Evolutionary conservation across 2,329 filamentous ascomycete genomes (phyloP).

Genomic region (Hymenoscyphus infarciens): DNA sequence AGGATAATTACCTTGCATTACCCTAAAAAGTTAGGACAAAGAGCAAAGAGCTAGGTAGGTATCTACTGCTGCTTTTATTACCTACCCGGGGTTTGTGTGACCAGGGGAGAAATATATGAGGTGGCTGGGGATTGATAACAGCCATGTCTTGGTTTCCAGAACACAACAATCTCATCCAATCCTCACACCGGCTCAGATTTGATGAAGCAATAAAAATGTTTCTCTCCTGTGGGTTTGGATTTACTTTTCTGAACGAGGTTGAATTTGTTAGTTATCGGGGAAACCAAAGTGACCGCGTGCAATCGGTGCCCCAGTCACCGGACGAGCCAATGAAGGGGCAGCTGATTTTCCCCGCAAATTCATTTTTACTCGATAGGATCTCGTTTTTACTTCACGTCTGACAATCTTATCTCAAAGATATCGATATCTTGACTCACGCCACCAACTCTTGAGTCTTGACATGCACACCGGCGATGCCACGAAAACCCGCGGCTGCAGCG

Average conservation of each 20-base stretch:
- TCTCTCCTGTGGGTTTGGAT: background rate
- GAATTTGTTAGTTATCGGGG: constrained; percentile 1
- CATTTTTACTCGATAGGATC: background rate
- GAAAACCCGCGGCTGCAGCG: background rate
- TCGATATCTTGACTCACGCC: background rate
- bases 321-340: background rate
- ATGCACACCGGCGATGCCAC: background rate
- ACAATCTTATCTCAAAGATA: background rate
- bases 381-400: background rate
- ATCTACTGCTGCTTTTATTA: no score
- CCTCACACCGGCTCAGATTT: no score
- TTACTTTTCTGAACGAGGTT: background rate
- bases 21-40: no score
- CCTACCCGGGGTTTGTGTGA: no score
- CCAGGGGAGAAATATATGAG: no score
- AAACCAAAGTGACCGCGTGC: background rate
- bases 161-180: no score
- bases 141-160: no score
- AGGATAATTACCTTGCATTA: no score
- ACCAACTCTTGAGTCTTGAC: background rate
- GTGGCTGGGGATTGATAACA: no score
- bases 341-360: background rate
- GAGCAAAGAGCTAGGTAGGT: no score
- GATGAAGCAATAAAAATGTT: background rate
- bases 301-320: background rate